phyloP scores from a whole-genome alignment of 2,329 filamentous ascomycete species.

The Fusarium sp. region DNA sequence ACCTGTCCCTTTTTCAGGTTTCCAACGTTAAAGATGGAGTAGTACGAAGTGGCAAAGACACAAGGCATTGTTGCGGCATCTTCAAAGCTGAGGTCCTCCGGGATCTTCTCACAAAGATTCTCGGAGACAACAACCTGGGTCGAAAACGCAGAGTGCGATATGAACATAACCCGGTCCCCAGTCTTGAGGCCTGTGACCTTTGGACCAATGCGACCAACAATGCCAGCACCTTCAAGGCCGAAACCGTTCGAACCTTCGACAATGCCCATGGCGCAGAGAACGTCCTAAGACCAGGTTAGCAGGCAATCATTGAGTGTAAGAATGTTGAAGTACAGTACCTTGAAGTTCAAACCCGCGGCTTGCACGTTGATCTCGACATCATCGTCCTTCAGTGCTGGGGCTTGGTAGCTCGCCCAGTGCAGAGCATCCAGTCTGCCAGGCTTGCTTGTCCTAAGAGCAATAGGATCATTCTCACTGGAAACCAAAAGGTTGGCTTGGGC shows the following conservation, averaged over 20 bases:
- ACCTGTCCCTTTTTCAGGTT: too few relatives aligned
- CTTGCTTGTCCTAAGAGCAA: too few relatives aligned
- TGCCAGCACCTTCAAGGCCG: conserved; percentile 6
- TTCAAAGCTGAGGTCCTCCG: conserved; percentile 1
- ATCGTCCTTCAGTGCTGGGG: neutral
- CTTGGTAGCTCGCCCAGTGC: neutral
- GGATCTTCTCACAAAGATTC: neutral
- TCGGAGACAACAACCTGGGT: too few relatives aligned
- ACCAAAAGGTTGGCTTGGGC: too few relatives aligned
- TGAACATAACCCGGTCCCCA: neutral
- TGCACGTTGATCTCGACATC: conserved; percentile 2
- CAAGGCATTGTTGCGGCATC: conserved; percentile 11
- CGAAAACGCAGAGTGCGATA: too few relatives aligned
- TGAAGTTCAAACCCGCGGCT: conserved; percentile 4
- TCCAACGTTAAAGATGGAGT: neutral
- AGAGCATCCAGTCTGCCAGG: neutral
- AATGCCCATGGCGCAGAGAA: neutral
- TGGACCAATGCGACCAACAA: neutral
- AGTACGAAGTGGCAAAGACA: conserved; percentile 2
- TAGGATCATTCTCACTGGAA: too few relatives aligned
- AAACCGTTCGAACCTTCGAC: conserved; percentile 4
- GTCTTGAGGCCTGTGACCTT: neutral
- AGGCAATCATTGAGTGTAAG: too few relatives aligned
- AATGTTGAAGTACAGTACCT: too few relatives aligned
- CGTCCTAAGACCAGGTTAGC: too few relatives aligned